These are phyloP conservation scores for Mrakia hoshinonis DNA, from an alignment of 768 basidiomycete genomes.

Conservation along the genomic window DNA sequence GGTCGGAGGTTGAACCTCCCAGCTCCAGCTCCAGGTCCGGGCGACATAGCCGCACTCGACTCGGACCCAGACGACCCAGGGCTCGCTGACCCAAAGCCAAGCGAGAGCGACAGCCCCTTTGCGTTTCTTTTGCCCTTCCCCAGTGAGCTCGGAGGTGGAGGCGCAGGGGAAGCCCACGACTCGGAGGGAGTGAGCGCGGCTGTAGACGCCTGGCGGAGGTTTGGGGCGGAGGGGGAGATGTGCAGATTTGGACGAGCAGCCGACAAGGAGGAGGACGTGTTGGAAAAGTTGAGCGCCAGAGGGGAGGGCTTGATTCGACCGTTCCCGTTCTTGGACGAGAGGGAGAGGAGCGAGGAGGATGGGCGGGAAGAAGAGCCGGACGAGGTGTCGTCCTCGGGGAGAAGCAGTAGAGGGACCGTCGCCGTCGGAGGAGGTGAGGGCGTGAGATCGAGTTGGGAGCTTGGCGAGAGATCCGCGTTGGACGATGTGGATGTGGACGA, in stretches of 20 bases:
- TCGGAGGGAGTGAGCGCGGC: conserved; percentile 10
- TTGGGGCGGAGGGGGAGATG: conserved; percentile 26
- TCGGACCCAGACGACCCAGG: not conserved
- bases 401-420: not conserved
- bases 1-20: not conserved
- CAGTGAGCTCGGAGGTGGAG: not conserved
- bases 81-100: conserved; percentile 10
- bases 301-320: not conserved
- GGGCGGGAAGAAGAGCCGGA: not conserved
- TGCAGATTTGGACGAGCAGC: conserved; percentile 6
- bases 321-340: not conserved
- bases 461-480: not conserved
- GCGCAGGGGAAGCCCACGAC: not conserved
- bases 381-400: not conserved
- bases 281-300: conserved; percentile 7
- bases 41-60: not conserved
- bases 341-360: not conserved
- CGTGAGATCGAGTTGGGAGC: not conserved
- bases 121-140: conserved; percentile 11
- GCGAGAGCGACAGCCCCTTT: conserved; percentile 17
- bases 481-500: not conserved
- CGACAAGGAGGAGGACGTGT: conserved; percentile 4
- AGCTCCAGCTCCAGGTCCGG: not conserved
- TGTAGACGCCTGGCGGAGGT: conserved; percentile 18
- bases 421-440: not conserved